Base-by-base conservation (phyloP, 768 basidiomycete genomes). In the Termitomyces sp. region DNA sequence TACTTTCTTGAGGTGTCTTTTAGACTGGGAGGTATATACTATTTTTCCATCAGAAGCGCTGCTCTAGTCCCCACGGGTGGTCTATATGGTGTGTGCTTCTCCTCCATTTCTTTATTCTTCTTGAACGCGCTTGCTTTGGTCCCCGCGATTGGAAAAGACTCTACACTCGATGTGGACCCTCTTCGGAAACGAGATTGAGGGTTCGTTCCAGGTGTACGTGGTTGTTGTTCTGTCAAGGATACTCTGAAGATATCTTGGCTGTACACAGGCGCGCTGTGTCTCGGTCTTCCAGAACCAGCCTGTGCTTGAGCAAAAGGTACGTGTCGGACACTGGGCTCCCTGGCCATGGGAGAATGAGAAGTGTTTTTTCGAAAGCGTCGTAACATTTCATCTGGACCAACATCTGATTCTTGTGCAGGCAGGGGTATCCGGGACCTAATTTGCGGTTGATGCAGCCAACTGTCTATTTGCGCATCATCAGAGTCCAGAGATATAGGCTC, bases 71-170 rank as follows among this genome's bases (percentile, higher is more conserved):
- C 75, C 18, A 44, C 51, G 4, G 70, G 74, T 18, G 77, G 75
- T 18, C 61, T 66, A 65, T 75, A 78, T 0, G 73, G 73, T 9
- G 67, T 68, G 14, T 53, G 56, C 46, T 72, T 76, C 61, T 72
- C 71, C 54, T 68, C 58, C 46, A 70, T 64, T 56, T 68, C 62
- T 29, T 65, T 49, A 27, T 53, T 61, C 57, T 70, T 71, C 63
- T 75, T 76, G 20, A 68, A 65, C 12, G 64, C 68, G 60, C 71
- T 72, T 8, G 78, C 77, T 22, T 68, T 68, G 2, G 78, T 77
- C 7, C 76, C 76, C 13, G 37, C 41, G 24, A 73, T 42, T 0
- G 77, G 76, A 56, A 75, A 74, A 3, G 68, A 65, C 6, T 69
- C 69, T 5, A 39, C 48, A 53, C 71, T 74, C 2, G 71, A 62